phyloP scores from a whole-genome alignment of 139 green algal species.

The Nannochloris sp. region DNA sequence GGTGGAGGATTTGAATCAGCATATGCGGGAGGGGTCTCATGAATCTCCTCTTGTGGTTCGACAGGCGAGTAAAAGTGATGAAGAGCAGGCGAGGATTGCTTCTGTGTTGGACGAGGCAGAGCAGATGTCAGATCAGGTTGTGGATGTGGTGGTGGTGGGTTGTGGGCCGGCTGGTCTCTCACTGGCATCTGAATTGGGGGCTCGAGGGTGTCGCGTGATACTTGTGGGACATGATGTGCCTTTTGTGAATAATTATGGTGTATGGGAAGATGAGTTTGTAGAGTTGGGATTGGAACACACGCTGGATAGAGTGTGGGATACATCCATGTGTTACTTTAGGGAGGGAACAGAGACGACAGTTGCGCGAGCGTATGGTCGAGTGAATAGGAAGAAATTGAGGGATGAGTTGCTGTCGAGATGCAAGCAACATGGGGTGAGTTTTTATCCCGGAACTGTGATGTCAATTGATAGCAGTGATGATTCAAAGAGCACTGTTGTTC shows the following conservation, averaged over 20 bases:
- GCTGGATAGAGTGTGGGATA: conserved; percentile 44
- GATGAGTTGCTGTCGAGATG: conserved; percentile 41
- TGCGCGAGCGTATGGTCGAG: conserved; percentile 76
- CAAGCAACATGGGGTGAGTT: conserved; percentile 46
- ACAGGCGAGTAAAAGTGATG: conserved; percentile 60
- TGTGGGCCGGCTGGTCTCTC: conserved; percentile 83
- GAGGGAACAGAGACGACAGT: conserved; percentile 55
- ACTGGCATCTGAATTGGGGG: conserved; percentile 72
- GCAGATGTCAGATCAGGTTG: neutral
- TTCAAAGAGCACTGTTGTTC: neutral
- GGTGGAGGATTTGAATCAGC: conserved; percentile 37
- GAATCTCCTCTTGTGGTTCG: conserved; percentile 48
- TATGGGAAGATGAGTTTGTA: conserved; percentile 97
- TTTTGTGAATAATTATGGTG: conserved; percentile 94
- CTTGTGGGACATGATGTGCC: conserved; percentile 47
- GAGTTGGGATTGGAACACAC: conserved; percentile 78
- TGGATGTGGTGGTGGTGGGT: conserved; percentile 71
- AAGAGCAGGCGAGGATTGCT: conserved; percentile 44
- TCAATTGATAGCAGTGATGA: conserved; percentile 31
- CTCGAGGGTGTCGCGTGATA: conserved; percentile 60
- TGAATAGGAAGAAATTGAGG: conserved; percentile 49
- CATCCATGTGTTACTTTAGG: conserved; percentile 79
- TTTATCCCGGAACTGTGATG: conserved; percentile 44
- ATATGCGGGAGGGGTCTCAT: conserved; percentile 45
- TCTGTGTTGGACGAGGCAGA: conserved; percentile 34